These are phyloP conservation scores for Heimioporus retisporus DNA, from an alignment of 1,284 basidiomycete species.

Conservation along the genomic window DNA sequence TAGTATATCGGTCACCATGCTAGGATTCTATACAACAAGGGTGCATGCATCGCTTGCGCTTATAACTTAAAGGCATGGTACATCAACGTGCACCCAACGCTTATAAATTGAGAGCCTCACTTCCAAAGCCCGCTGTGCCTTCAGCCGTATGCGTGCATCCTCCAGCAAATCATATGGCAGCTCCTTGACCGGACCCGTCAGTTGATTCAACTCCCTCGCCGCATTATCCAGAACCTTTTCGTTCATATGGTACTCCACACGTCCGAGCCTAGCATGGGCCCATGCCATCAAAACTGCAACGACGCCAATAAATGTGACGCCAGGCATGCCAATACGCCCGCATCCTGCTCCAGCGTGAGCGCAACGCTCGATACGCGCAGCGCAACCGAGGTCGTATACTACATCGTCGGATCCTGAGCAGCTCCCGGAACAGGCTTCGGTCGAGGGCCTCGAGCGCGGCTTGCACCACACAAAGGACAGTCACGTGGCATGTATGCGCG, in stretches of 20 bases:
- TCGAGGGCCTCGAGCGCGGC: conserved; percentile 67
- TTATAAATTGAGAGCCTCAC: conserved; percentile 52
- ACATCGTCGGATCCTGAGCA: conserved; percentile 88
- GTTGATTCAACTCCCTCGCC: conserved; percentile 82
- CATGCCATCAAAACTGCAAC: conserved; percentile 84
- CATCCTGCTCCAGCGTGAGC: conserved; percentile 90
- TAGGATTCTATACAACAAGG: conserved; percentile 65
- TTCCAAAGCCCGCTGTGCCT: conserved; percentile 95
- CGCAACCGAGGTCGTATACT: conserved; percentile 90
- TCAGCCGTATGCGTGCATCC: conserved; percentile 89
- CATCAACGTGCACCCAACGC: not conserved
- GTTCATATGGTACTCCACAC: conserved; percentile 90
- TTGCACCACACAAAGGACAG: conserved; percentile 74
- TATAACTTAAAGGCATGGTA: conserved; percentile 67
- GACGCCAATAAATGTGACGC: conserved; percentile 83
- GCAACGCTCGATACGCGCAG: conserved; percentile 91
- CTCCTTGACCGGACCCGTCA: conserved; percentile 88
- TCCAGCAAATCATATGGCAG: conserved; percentile 93
- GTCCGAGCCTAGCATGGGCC: conserved; percentile 85
- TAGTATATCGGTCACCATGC: conserved; percentile 27
- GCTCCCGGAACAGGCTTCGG: conserved; percentile 88
- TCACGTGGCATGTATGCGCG: conserved; percentile 88
- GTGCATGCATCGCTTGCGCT: conserved; percentile 81
- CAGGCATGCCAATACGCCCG: conserved; percentile 91
- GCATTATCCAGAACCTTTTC: conserved; percentile 96